Conservation (phyloP, 306 rosid genomes). For the Hippophae tibetana region DNA sequence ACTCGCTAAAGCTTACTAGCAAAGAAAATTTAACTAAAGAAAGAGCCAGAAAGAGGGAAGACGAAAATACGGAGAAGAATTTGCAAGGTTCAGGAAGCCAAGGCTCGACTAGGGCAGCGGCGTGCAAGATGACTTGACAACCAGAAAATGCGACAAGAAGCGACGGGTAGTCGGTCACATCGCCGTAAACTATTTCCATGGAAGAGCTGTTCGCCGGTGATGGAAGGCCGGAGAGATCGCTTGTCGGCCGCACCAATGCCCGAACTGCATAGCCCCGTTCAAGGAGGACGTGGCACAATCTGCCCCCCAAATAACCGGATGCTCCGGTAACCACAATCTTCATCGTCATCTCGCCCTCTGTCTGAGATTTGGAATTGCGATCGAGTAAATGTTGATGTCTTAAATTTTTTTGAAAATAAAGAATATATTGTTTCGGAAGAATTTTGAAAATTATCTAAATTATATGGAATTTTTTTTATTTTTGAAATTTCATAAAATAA, state of each 20-base stretch:
- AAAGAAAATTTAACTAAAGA: neutral
- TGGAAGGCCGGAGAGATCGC: conserved; percentile 67
- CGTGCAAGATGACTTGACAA: conserved; percentile 72
- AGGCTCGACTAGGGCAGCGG: conserved; percentile 86
- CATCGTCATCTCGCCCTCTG: conserved; percentile 18
- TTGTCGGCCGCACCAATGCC: conserved; percentile 66
- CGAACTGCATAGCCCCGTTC: conserved; percentile 51
- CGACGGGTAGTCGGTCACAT: conserved; percentile 57
- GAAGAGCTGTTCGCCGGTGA: conserved; percentile 15
- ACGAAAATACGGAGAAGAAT: conserved; percentile 40
- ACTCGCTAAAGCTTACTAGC: neutral
- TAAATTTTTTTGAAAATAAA: too few relatives aligned
- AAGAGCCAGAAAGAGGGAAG: neutral
- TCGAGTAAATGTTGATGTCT: too few relatives aligned
- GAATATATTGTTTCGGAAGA: too few relatives aligned
- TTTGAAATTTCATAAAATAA: too few relatives aligned
- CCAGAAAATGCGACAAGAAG: conserved; percentile 63
- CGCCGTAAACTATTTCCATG: conserved; percentile 65
- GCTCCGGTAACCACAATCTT: conserved; percentile 71
- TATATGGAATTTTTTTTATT: too few relatives aligned
- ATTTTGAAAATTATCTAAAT: too few relatives aligned
- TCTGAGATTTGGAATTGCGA: neutral
- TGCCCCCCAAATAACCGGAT: conserved; percentile 79
- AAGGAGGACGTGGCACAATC: conserved; percentile 52
- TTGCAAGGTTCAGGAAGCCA: conserved; percentile 92